phyloP scores from a whole-genome alignment of 306 rosid genomes.

The Vigna trinervia region DNA sequence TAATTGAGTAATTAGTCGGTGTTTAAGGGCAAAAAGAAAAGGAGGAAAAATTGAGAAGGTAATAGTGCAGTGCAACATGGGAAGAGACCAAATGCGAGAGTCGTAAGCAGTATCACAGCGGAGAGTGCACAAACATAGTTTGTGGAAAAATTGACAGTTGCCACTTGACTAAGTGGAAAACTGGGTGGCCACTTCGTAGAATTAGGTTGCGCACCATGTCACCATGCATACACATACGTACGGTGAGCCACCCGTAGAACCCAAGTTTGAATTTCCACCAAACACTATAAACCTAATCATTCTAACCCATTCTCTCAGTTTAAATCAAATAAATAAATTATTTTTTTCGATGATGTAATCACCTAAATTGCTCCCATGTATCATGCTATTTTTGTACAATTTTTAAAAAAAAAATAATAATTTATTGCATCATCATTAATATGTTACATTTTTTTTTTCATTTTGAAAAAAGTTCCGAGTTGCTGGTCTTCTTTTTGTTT shows the following conservation, averaged over 20 bases:
- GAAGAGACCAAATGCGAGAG: conserved; percentile 18
- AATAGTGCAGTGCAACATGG: not conserved
- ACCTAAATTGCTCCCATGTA: not conserved
- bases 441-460: not conserved
- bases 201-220: conserved; percentile 38
- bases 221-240: conserved; percentile 40
- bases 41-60: not conserved
- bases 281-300: conserved; percentile 28
- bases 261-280: conserved; percentile 36
- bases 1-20: not conserved
- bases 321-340: not conserved
- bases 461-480: not conserved
- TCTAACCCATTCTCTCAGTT: conserved; percentile 1
- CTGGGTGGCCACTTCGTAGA: conserved; percentile 37
- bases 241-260: conserved; percentile 27
- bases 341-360: conserved; percentile 14
- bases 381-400: not conserved
- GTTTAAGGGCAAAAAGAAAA: not conserved
- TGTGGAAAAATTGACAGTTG: conserved; percentile 31
- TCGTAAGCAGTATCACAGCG: not conserved
- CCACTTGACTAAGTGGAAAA: conserved; percentile 43
- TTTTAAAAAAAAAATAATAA: not conserved
- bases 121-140: conserved; percentile 30
- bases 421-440: not conserved
- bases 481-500: not conserved